phyloP scores from a whole-genome alignment of 169 alveolate genomes.

The Plasmodium adleri region DNA sequence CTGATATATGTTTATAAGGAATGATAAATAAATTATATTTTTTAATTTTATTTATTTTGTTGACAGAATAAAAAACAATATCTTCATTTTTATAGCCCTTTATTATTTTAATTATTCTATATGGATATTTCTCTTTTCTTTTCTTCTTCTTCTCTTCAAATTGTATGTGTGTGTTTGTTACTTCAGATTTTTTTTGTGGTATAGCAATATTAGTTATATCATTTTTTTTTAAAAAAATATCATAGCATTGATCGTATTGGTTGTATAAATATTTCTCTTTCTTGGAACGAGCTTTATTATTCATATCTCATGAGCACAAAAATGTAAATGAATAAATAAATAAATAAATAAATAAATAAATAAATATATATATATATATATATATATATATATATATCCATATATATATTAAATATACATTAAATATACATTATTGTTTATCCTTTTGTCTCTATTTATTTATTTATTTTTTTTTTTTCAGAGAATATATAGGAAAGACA shows the following conservation, averaged over 20 bases:
- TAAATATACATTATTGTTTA: too few relatives aligned
- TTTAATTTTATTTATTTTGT: too few relatives aligned
- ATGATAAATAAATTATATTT: too few relatives aligned
- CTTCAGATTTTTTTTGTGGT: not conserved
- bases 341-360: not conserved
- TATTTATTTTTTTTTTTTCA: too few relatives aligned
- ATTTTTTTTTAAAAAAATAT: conserved; percentile 31
- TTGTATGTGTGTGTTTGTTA: not conserved
- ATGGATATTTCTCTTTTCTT: conserved; percentile 5
- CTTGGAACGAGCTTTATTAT: not conserved
- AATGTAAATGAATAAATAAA: not conserved
- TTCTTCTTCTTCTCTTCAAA: conserved; percentile 5
- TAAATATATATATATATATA: not conserved
- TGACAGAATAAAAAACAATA: not conserved
- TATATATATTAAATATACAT: too few relatives aligned
- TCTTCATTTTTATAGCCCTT: not conserved
- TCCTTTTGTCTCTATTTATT: too few relatives aligned
- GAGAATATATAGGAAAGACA: too few relatives aligned
- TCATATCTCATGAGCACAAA: not conserved
- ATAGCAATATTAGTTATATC: conserved; percentile 26
- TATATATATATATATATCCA: not conserved
- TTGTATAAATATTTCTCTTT: not conserved
- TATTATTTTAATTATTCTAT: not conserved
- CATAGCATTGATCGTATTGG: conserved; percentile 14
- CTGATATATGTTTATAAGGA: too few relatives aligned